Evolutionary conservation across 2,329 filamentous ascomycete genomes (phyloP), one percentile per base, ranked within the genome.

Genomic region (Helminthosporium solani): DNA sequence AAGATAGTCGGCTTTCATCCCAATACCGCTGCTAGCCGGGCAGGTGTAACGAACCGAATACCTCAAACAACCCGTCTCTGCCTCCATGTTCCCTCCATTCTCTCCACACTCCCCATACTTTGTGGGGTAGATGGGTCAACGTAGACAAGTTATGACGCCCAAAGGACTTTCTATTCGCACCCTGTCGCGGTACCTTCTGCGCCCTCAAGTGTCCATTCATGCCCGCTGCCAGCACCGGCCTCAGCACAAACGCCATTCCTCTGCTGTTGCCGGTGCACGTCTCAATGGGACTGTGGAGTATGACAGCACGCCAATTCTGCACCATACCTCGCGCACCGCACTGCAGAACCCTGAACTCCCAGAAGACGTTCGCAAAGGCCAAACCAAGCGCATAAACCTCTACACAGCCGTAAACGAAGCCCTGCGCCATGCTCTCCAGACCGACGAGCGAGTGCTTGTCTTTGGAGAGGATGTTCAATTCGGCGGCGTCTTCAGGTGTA

Each of bases 391-490:
- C 56, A 87, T 95, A 79, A 97, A 97, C 72, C 80, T 96, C 30
- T 96, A 94, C 74, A 90, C 95, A 68, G 86, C 94, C 40, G 84
- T 99, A 75, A 97, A 97, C 68, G 85, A 92, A 55, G 91, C 92
- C 9, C 78, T 99, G 18, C 82, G 87, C 18, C 88, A 86, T 48
- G 89, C 92, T 19, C 79, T 99, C 21, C 82, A 86, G 14, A 82
- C 86, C 28, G 91, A 96, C 60, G 89, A 95, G 54, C 84, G 86
- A 15, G 90, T 96, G 18, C 75, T 97, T 46, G 79, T 99, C 8
- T 99, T 99, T 62, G 94, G 94, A 33, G 94, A 99, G 71, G 94
- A 99, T 66, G 90, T 99, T 7, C 89, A 94, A 12, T 99, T 99
- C 60, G 94, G 94, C 33, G 94, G 94, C 43, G 94, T 99, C 14